These are phyloP conservation scores for Cercospora citrullina DNA, from an alignment of 2,329 filamentous ascomycete genomes.

Conservation along the genomic window DNA sequence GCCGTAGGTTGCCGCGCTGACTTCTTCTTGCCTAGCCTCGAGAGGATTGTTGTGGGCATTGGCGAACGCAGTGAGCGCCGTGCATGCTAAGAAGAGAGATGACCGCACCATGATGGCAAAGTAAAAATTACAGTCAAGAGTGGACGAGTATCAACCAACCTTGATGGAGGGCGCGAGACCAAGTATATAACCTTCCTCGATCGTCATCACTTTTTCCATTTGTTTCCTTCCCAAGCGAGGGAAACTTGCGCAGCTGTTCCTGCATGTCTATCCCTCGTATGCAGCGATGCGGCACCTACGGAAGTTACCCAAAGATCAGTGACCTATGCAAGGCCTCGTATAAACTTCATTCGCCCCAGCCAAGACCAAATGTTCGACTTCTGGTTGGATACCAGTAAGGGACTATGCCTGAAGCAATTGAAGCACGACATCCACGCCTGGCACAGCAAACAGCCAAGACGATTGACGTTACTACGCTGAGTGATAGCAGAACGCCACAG, in stretches of 20 bases:
- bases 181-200: slow-evolving; percentile 8
- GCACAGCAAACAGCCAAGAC: not conserved
- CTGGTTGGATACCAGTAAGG: slow-evolving; percentile 9
- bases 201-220: slow-evolving; percentile 1
- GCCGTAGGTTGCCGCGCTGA: not conserved
- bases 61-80: slow-evolving; percentile 12
- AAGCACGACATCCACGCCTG: slow-evolving; percentile 4
- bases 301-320: not conserved
- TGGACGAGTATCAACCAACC: slow-evolving; percentile 10
- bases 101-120: slow-evolving; percentile 17
- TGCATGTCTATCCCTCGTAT: slow-evolving; percentile 13
- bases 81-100: slow-evolving; percentile 7
- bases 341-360: not conserved
- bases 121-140: not conserved
- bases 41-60: slow-evolving; percentile 12
- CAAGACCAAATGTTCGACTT: not conserved
- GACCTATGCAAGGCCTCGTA: not conserved
- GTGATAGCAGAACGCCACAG: slow-evolving; percentile 18
- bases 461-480: slow-evolving; percentile 15
- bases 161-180: slow-evolving; percentile 15
- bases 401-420: not conserved
- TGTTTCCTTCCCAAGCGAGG: not conserved
- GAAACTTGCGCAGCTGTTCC: slow-evolving; percentile 10
- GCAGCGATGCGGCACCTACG: slow-evolving; percentile 3
- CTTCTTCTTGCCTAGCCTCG: slow-evolving; percentile 17